Percentiles rank a stretch among this genome's conserved stretches.
phyloP scores from a whole-genome alignment of 2,329 filamentous ascomycete genomes.

The Fusarium agapanthi region DNA sequence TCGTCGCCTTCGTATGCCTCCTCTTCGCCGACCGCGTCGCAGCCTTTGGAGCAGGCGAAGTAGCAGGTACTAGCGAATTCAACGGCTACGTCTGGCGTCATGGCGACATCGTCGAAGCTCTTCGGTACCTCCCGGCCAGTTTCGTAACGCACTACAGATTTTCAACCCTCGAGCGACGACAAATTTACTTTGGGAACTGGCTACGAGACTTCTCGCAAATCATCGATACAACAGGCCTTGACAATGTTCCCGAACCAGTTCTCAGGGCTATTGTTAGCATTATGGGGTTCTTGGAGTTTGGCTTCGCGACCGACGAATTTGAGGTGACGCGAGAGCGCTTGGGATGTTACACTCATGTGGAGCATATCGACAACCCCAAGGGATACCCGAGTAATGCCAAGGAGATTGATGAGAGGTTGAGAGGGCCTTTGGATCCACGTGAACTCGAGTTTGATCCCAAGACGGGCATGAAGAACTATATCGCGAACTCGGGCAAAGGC shows the following conservation, averaged over 20 bases:
- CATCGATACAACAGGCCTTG: slow-evolving; percentile 66
- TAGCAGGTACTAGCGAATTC: slow-evolving; percentile 49
- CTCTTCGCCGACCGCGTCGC: slow-evolving; percentile 43
- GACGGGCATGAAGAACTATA: slow-evolving; percentile 97
- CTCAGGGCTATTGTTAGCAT: slow-evolving; percentile 45
- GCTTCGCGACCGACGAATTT: slow-evolving; percentile 82
- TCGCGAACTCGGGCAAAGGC: slow-evolving; percentile 76
- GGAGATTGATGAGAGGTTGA: slow-evolving; percentile 71
- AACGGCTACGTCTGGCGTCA: slow-evolving; percentile 54
- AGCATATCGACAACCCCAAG: slow-evolving; percentile 76
- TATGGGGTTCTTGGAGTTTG: slow-evolving; percentile 46
- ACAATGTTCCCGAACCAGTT: slow-evolving; percentile 42
- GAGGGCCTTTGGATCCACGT: slow-evolving; percentile 50
- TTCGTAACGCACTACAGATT: slow-evolving; percentile 51
- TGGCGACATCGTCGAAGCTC: slow-evolving; percentile 51
- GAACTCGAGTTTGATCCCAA: slow-evolving; percentile 74
- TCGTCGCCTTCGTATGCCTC: slow-evolving; percentile 37
- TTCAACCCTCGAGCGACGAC: slow-evolving; percentile 51
- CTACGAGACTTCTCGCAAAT: slow-evolving; percentile 82
- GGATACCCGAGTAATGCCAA: slow-evolving; percentile 77
- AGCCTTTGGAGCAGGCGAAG: slow-evolving; percentile 52
- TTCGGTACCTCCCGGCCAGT: slow-evolving; percentile 49
- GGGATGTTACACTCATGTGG: slow-evolving; percentile 79
- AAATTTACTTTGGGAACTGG: slow-evolving; percentile 49
- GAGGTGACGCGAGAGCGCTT: slow-evolving; percentile 81